A percentile compares a stretch with the other conserved stretches of the same genome.
These are phyloP conservation scores for Pyrenula massariospora DNA, from an alignment of 495 filamentous ascomycete species.

Conservation along the genomic window DNA sequence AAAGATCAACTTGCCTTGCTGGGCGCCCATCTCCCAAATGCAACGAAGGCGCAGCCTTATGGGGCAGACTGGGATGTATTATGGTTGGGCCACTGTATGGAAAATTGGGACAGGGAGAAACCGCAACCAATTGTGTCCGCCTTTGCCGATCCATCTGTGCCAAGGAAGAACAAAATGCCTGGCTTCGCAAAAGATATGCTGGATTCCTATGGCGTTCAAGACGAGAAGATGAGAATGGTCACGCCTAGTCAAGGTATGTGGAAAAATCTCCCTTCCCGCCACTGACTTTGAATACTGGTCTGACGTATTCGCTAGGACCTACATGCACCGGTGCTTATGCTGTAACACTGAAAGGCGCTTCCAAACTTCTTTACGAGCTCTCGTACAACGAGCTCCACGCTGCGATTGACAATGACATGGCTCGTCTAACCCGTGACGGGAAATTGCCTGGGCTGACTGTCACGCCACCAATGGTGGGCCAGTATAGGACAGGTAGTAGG, in stretches of 20 bases:
- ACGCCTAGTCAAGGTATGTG: neutral
- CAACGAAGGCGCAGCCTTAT: conserved; percentile 31
- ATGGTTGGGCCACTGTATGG: conserved; percentile 41
- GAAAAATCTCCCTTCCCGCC: too few relatives aligned
- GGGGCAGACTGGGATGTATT: conserved; percentile 47
- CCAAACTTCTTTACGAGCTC: neutral
- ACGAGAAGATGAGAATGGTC: neutral
- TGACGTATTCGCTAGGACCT: neutral
- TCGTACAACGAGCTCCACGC: neutral
- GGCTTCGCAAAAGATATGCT: neutral
- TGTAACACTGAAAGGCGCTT: neutral
- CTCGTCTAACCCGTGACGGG: neutral
- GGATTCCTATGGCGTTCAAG: neutral
- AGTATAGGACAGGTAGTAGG: neutral
- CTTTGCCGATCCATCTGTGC: conserved; percentile 11
- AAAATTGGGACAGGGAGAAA: conserved; percentile 2
- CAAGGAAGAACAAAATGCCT: conserved; percentile 4
- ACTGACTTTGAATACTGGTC: too few relatives aligned
- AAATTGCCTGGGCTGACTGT: neutral
- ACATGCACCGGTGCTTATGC: neutral
- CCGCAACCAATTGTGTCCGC: conserved; percentile 7
- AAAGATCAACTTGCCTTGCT: conserved; percentile 31
- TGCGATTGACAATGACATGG: neutral
- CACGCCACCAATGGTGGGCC: neutral
- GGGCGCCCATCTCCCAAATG: conserved; percentile 6